phyloP scores from a whole-genome alignment of 2,329 filamentous ascomycete species.

The Capronia coronata region DNA sequence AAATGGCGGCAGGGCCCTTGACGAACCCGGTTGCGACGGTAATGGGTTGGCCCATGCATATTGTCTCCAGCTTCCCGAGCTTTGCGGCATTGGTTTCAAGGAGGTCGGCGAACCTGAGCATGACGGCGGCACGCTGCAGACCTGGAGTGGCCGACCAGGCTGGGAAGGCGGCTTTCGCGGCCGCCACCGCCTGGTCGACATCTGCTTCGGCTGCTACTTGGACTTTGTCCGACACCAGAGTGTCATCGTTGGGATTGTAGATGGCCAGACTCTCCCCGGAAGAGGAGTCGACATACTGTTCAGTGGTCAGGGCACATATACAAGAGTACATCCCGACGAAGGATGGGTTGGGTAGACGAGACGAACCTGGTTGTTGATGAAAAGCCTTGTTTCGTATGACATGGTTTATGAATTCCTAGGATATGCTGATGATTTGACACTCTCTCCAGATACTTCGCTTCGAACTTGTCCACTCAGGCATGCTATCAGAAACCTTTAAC shows the following conservation, averaged over 20 bases:
- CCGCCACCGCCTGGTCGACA: constrained; percentile 33
- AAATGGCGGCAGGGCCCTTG: constrained; percentile 13
- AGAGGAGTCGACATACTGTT: constrained; percentile 36
- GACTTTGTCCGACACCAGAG: constrained; percentile 26
- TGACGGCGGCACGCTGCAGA: constrained; percentile 27
- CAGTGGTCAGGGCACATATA: not conserved
- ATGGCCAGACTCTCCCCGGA: constrained; percentile 35
- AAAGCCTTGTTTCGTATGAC: constrained; percentile 50
- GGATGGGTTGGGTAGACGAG: not conserved
- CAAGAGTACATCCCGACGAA: not conserved
- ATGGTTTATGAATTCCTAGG: constrained; percentile 2
- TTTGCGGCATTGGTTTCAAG: constrained; percentile 58
- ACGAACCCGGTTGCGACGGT: constrained; percentile 42
- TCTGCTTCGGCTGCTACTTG: constrained; percentile 32
- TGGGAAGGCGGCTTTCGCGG: constrained; percentile 34
- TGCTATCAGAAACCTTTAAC: too few relatives aligned
- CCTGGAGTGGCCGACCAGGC: constrained; percentile 30
- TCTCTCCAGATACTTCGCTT: too few relatives aligned
- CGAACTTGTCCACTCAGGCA: too few relatives aligned
- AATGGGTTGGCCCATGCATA: constrained; percentile 77
- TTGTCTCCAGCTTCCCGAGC: constrained; percentile 62
- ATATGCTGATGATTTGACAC: too few relatives aligned
- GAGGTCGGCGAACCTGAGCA: constrained; percentile 44
- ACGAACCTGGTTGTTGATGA: constrained; percentile 38
- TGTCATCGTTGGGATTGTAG: constrained; percentile 32